A percentile compares a stretch with the other conserved stretches of the same genome.
These are phyloP conservation scores for Tetrahymena malaccensis DNA, from an alignment of 73 alveolate species.

Conservation along the genomic window DNA sequence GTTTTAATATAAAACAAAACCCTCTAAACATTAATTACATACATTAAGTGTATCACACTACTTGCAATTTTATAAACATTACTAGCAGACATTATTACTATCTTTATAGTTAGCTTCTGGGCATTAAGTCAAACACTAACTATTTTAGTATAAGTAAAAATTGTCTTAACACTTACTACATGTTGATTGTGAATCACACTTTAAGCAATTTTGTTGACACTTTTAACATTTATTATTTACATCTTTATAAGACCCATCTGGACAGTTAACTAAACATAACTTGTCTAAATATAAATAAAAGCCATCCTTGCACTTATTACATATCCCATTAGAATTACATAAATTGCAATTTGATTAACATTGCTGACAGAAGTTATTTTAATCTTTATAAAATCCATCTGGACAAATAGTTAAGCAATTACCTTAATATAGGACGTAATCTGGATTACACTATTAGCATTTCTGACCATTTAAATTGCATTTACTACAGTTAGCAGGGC, in stretches of 20 bases:
- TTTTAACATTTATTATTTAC: not conserved
- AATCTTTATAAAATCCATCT: not conserved
- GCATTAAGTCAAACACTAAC: not conserved
- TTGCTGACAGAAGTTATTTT: not conserved
- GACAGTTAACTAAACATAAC: not conserved
- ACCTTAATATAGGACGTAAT: not conserved
- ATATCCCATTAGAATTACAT: not conserved
- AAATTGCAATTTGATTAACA: not conserved
- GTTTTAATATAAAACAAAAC: not conserved
- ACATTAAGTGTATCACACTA: no score
- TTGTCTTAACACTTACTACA: not conserved
- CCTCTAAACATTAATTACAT: not conserved
- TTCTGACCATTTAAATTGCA: not conserved
- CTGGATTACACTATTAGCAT: not conserved
- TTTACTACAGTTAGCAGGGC: not conserved
- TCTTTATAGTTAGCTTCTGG: not conserved
- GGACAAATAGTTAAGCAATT: not conserved
- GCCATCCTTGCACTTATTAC: not conserved
- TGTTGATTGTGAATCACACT: not conserved
- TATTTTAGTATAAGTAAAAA: no score
- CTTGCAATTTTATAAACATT: no score
- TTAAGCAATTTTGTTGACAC: not conserved
- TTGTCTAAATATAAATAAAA: not conserved
- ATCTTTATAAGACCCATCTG: not conserved
- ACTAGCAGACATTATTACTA: no score